Conservation (phyloP, 495 filamentous ascomycete genomes). For the Hyaloscypha finlandica region DNA sequence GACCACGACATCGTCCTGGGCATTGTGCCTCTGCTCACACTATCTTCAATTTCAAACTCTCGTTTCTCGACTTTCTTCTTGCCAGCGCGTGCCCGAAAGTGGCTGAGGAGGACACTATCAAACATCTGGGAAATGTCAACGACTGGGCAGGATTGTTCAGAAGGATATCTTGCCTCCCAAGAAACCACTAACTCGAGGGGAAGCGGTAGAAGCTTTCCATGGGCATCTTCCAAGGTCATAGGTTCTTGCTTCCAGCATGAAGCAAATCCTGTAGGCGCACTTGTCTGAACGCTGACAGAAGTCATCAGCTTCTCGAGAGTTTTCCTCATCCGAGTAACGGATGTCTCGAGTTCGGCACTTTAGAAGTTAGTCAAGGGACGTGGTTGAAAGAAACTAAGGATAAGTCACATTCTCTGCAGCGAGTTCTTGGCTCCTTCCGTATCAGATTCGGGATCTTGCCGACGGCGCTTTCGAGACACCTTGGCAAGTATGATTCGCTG, state of each 20-base stretch:
- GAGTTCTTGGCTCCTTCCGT: neutral
- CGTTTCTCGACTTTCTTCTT: constrained; percentile 3
- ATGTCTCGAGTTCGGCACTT: neutral
- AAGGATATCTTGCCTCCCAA: constrained; percentile 10
- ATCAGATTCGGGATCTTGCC: neutral
- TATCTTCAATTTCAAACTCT: constrained; percentile 9
- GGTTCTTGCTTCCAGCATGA: constrained; percentile 19
- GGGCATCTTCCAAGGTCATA: constrained; percentile 15
- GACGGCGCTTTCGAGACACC: neutral
- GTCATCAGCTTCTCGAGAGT: neutral
- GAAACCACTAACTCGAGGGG: constrained; percentile 16
- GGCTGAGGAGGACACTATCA: constrained; percentile 9
- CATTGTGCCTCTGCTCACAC: neutral
- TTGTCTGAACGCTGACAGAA: neutral
- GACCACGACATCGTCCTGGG: neutral
- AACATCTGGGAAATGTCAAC: constrained; percentile 4
- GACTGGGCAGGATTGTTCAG: neutral
- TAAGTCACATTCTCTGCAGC: neutral
- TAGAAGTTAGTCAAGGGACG: neutral
- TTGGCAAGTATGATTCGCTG: neutral
- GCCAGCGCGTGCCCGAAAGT: constrained; percentile 6
- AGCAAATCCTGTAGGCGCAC: neutral
- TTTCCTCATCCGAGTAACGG: neutral
- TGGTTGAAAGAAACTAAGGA: neutral
- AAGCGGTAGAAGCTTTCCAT: constrained; percentile 7